A percentile compares a stretch with the other conserved stretches of the same genome.
phyloP scores from a whole-genome alignment of 1,139 yeast species.

The Kurtzmaniella natalensis region DNA sequence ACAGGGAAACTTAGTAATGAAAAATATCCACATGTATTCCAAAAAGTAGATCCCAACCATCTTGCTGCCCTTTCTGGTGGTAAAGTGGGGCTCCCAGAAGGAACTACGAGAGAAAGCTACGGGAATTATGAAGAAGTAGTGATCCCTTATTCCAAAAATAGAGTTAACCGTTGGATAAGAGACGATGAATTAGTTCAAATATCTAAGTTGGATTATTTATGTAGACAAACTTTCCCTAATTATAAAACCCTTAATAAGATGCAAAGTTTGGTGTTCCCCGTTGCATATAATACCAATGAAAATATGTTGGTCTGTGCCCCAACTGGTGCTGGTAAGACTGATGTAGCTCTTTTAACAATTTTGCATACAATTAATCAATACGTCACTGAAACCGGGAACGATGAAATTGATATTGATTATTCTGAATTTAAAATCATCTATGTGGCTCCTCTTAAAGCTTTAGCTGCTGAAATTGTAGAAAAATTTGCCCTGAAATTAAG shows the following conservation, averaged over 20 bases:
- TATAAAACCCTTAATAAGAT: constrained; percentile 78
- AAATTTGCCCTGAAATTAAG: constrained; percentile 74
- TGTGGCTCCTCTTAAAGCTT: constrained; percentile 93
- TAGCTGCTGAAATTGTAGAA: constrained; percentile 96
- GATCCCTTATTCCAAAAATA: constrained; percentile 69
- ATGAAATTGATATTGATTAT: constrained; percentile 61
- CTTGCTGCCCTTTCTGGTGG: constrained; percentile 77
- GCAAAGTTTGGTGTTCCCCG: constrained; percentile 89
- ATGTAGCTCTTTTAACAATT: constrained; percentile 85
- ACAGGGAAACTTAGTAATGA: constrained; percentile 23
- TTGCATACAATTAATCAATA: constrained; percentile 76
- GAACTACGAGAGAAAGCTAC: constrained; percentile 64
- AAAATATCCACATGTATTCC: constrained; percentile 84
- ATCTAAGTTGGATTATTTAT: constrained; percentile 64
- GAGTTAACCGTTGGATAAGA: constrained; percentile 41
- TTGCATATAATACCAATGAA: constrained; percentile 89
- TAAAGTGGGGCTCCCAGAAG: constrained; percentile 72
- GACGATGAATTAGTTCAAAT: constrained; percentile 57
- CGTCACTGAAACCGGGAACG: constrained; percentile 45
- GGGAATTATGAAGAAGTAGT: constrained; percentile 76
- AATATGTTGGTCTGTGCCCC: constrained; percentile 99
- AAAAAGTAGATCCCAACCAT: constrained; percentile 56
- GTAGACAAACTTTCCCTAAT: constrained; percentile 79
- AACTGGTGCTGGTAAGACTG: constrained; percentile 99
- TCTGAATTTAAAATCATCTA: constrained; percentile 88